phyloP scores from a whole-genome alignment of 129 eudicot genomes.

The sunflower (Helianthus annuus) region DNA sequence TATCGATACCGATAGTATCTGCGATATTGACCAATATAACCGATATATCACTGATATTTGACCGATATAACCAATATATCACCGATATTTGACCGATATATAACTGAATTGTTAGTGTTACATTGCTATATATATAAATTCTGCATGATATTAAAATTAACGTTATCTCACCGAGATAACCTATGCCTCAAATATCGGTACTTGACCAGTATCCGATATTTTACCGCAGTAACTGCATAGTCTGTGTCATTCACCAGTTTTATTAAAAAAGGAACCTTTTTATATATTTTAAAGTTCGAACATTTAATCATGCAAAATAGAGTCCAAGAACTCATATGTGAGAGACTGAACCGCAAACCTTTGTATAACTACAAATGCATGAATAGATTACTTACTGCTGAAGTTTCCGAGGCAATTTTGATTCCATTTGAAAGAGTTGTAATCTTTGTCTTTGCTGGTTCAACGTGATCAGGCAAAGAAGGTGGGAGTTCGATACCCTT shows the following conservation, averaged over 20 bases:
- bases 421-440: constrained; percentile 82
- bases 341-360: not conserved
- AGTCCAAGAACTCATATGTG: not conserved
- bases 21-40: no score
- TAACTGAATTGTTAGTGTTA: no score
- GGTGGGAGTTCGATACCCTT: constrained; percentile 63
- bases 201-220: no score
- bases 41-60: no score
- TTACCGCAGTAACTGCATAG: no score
- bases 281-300: not conserved
- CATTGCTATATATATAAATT: no score
- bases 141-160: no score
- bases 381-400: constrained; percentile 54
- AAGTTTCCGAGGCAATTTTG: constrained; percentile 80
- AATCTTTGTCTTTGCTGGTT: constrained; percentile 71
- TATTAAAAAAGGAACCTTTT: not conserved
- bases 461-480: constrained; percentile 79
- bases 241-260: not conserved
- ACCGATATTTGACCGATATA: no score
- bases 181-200: no score
- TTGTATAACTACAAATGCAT: not conserved
- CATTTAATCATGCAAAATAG: not conserved
- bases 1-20: no score
- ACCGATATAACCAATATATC: no score
- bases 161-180: no score